Evolutionary conservation across 352 stramenopile genomes (phyloP), one percentile per base, ranked within the genome.

Genomic region (Phytophthora macrochlamydospora): DNA sequence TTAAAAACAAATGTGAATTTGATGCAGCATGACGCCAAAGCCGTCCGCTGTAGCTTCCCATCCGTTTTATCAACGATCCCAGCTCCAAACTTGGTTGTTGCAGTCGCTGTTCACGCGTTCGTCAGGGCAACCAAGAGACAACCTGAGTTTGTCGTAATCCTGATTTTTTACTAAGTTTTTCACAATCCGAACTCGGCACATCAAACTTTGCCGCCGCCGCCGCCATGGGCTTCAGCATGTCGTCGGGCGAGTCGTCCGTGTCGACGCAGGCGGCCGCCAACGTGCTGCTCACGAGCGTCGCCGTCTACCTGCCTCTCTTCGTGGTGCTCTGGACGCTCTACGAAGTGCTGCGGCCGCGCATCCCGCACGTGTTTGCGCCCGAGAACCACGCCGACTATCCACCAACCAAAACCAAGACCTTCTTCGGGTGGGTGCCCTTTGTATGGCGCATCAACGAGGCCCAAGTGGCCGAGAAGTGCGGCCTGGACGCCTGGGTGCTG

Each of bases 401-500:
- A 18, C 43, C 65, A 13, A 65, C 44, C 38, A 65, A 76, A 33
- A 62, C 79, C 28, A 44, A 37, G n/a, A 65, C 64, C 31, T 82
- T 79, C 40, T 67, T 87, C 40, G 59, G 56, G 14, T 93, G 85
- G 83, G 70, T 93, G n/a, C 81, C 81, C 13, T 83, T 87, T 59
- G 56, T 93, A 13, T 87, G 81, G 60, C 59, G 54, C 28, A 63
- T 91, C 18, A 58, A 72, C n/a, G 85, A 93, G 61, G 59, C 69
- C 38, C 63, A 82, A 40, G 82, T 93, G 35, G 77, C 87, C 13
- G 64, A 86, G 2, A 76, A 77, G 49, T 91, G 85, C 48, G 85
- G 85, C 0, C 68, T 93, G 58, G 83, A 92, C 59, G 79, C 85
- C 13, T 89, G 81, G 78, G 79, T 93, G 57, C 82, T 93, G 54